Evolutionary conservation across 2,329 filamentous ascomycete genomes (phyloP).

Genomic region (Metarhizium robertsii): DNA sequence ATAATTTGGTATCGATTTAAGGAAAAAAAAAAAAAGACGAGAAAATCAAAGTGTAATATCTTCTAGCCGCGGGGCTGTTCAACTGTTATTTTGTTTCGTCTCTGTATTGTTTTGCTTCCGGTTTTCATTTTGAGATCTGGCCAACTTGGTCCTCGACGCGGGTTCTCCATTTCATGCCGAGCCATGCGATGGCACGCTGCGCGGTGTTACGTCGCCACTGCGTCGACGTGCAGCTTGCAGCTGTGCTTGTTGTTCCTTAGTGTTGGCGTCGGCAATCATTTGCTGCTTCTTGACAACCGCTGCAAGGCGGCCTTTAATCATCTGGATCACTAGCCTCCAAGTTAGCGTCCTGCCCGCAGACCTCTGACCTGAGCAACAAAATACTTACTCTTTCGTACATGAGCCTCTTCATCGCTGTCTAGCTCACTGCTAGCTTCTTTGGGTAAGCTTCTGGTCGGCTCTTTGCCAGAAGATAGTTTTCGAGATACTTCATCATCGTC

Average conservation of each 20-base stretch:
- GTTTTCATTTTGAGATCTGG: neutral
- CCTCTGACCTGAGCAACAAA: too few species aligned
- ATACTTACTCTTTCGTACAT: conserved; percentile 61
- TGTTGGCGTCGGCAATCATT: conserved; percentile 49
- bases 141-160: neutral
- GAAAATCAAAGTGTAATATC: neutral
- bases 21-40: neutral
- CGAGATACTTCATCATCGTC: conserved; percentile 49
- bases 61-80: conserved; percentile 4
- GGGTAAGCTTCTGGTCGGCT: conserved; percentile 28
- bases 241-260: conserved; percentile 35
- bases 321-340: conserved; percentile 43
- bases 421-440: conserved; percentile 32
- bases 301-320: conserved; percentile 48
- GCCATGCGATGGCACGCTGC: conserved; percentile 41
- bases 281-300: conserved; percentile 52
- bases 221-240: conserved; percentile 35
- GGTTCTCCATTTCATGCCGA: conserved; percentile 21
- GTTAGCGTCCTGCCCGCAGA: conserved; percentile 13
- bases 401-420: conserved; percentile 62
- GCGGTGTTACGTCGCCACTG: conserved; percentile 47
- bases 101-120: neutral
- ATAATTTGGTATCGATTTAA: neutral
- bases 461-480: conserved; percentile 27
- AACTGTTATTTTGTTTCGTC: neutral